Percentiles rank a stretch among this genome's conserved stretches.
phyloP scores from a whole-genome alignment of 108 stramenopile genomes.

The Asterionellopsis glacialis region DNA sequence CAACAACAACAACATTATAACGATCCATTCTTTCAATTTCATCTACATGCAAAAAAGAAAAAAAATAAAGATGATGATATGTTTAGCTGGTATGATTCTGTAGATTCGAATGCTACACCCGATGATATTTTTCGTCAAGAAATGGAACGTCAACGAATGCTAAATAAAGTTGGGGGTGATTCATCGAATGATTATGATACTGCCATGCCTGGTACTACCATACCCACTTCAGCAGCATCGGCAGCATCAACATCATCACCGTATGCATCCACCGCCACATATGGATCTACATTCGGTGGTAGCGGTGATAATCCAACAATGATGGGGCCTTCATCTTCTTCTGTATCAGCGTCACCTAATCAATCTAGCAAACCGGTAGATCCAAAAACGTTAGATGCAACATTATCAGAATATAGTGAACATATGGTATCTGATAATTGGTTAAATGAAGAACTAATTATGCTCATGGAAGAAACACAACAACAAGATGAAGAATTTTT shows the following conservation, averaged over 20 bases:
- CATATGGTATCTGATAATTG: slow-evolving; percentile 67
- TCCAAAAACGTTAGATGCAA: slow-evolving; percentile 48
- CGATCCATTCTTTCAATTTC: background rate
- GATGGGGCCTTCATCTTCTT: background rate
- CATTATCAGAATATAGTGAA: slow-evolving; percentile 45
- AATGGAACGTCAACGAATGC: slow-evolving; percentile 71
- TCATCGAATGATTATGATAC: background rate
- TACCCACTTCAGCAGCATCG: background rate
- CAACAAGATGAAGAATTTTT: slow-evolving; percentile 35
- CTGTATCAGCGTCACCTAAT: background rate
- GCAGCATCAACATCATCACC: background rate
- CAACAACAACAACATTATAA: too few species aligned
- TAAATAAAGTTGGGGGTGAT: slow-evolving; percentile 36
- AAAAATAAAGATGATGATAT: slow-evolving; percentile 39
- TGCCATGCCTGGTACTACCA: background rate
- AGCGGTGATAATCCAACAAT: slow-evolving; percentile 6
- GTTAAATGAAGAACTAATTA: slow-evolving; percentile 54
- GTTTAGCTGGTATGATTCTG: slow-evolving; percentile 63
- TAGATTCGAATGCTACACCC: slow-evolving; percentile 58
- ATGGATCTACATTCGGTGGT: too few species aligned
- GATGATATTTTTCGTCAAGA: slow-evolving; percentile 78
- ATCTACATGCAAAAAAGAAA: slow-evolving; percentile 22
- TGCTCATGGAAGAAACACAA: slow-evolving; percentile 7
- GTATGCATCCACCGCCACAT: background rate
- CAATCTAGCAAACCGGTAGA: slow-evolving; percentile 17